phyloP scores from a whole-genome alignment of 148 eudicot species.

The Pharnaceum exiguum region DNA sequence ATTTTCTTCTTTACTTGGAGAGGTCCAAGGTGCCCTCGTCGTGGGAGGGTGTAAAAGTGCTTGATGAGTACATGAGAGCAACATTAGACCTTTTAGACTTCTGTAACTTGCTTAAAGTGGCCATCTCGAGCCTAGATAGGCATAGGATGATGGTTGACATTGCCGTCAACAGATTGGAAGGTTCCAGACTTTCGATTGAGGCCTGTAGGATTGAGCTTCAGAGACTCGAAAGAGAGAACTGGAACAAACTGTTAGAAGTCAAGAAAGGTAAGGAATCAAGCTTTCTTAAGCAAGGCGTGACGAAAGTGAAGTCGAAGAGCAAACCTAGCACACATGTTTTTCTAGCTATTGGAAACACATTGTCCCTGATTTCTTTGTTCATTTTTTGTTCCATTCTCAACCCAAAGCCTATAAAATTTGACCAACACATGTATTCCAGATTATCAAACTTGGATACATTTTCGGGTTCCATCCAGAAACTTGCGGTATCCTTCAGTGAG shows the following conservation, averaged over 20 bases:
- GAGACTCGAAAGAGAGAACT: conserved; percentile 11
- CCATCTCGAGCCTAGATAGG: conserved; percentile 24
- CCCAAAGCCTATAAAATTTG: conserved; percentile 17
- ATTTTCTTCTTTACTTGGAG: conserved; percentile 20
- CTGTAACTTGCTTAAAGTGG: conserved; percentile 30
- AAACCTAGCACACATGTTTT: conserved; percentile 14
- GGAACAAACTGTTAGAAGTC: conserved; percentile 11
- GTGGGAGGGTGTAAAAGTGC: conserved; percentile 15
- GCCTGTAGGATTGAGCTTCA: conserved; percentile 17
- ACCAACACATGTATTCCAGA: neutral
- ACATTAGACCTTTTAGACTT: conserved; percentile 33
- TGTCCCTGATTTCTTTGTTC: conserved; percentile 24
- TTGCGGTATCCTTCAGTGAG: conserved; percentile 4
- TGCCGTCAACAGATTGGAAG: conserved; percentile 13
- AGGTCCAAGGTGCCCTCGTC: conserved; percentile 8
- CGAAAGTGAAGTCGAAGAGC: conserved; percentile 17
- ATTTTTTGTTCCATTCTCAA: conserved; percentile 18
- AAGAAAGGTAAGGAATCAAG: conserved; percentile 25
- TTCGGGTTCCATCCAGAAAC: conserved; percentile 17
- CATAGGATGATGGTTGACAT: conserved; percentile 26
- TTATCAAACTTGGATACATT: conserved; percentile 13
- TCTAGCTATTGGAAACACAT: conserved; percentile 17
- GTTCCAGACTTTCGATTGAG: neutral
- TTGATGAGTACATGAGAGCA: conserved; percentile 36
- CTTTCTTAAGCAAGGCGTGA: neutral